Base-by-base conservation (phyloP, 768 basidiomycete species). In the Boletus edulis region DNA sequence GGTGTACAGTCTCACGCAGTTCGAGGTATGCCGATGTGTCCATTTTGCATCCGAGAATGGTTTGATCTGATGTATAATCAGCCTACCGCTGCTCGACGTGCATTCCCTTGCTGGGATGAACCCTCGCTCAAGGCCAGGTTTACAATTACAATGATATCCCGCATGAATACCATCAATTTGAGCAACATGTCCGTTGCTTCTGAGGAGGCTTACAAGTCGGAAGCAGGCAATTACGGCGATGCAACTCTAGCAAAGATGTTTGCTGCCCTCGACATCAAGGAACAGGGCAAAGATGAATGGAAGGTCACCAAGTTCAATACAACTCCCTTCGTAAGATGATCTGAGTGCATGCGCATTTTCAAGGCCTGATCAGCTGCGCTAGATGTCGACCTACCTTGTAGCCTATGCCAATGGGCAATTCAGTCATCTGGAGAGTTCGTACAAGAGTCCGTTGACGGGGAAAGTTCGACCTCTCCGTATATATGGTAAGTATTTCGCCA, bases 91-190 rank as follows among this genome's bases (percentile, higher is more conserved):
- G 94, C 95, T 10, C 78, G 94, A 47, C 80, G 83, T 40, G 83
- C 87, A 7, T 90, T 92, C 70, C 91, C 91, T 27, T 91, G 87
- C 75, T 96, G 91, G 91, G 95, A 97, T 67, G 94, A 97, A 67
- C 96, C 95, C 15, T 78, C 83, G 37, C 77, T 95, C 61, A 98
- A 98, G 70, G 88, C 94, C 0, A 93, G 87, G 3, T 91, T 87
- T 67, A 65, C 80, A 0, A 75, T 94, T 55, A 87, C 86, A 14
- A 77, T 95, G 78, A 78, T 95, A 63, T 91, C 92, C n/a, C 83
- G 85, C 56, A 76, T 74, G 10, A 82, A 84, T 58, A 87, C 89
- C 5, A 82, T 85, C 66, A 89, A 82, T 67, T 75, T 98, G 57
- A 87, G 85, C 75, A 98, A 98, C 74, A 96, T 94, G 91, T 79